Evolutionary conservation across 345 rosid species (phyloP), one percentile per base, ranked within the genome.

Genomic region (Eucalyptus lansdowneana): DNA sequence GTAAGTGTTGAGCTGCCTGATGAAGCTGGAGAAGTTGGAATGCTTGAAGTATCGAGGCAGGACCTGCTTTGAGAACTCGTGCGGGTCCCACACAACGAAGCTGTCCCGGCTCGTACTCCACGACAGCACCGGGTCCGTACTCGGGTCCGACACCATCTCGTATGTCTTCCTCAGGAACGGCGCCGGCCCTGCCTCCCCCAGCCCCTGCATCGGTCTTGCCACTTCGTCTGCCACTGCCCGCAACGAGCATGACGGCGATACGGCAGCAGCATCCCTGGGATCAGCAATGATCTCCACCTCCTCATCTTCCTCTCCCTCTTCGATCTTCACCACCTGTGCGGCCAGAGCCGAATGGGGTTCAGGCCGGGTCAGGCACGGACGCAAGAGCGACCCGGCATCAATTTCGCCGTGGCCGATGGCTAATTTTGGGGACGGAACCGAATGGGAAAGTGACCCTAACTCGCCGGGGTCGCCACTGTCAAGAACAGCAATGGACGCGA

Each of bases 1-100:
- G 86, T 93, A 95, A 53, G 96, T 93, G 90, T 95, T 94, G 89
- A 95, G 94, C 89, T 95, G 97, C 80, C 97, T 93, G 87, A 95
- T 86, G 88, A 95, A 95, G 91, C 96, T 95, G 40, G 97, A 93
- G 92, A 95, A 95, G 69, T 95, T 95, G 44, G 87, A 93, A 93
- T 95, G 97, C 90, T 95, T 95, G 92, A 95, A 95, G 92, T 92
- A 93, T 90, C 92, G 93, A 2, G 96, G 97, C 45, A 95, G 95
- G 7, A 95, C 90, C 53, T 37, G 81, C 80, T 90, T 91, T 0
- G 96, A 91, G 91, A 95, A 92, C 86, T 88, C 87, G 50, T 91
- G 90, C 42, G 91, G 87, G 87, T 95, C 94, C 97, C 94, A 94
- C 25, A 95, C 93, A 19, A 94, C 91, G 90, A 94, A 94, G 95